Base-by-base conservation (phyloP, 768 basidiomycete genomes). In the Sarcodon sp. region DNA sequence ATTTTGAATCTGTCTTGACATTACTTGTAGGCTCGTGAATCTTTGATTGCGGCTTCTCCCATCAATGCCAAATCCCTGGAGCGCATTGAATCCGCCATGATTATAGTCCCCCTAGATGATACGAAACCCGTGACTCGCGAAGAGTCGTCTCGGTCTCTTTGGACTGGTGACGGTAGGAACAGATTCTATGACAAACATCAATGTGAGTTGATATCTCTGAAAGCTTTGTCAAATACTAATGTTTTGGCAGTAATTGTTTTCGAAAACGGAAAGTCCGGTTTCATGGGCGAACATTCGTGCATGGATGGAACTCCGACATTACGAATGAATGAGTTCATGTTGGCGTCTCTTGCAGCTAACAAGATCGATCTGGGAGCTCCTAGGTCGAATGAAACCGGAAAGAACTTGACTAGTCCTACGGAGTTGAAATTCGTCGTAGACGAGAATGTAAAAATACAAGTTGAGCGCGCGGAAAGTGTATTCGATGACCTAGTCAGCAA, bases 261-360 rank as follows among this genome's bases (percentile, higher is more conserved):
- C 59, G 89, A 91, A 50, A 91, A 92, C 55, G 96, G 91, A 43
- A 87, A 89, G 35, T 91, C 89, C 18, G 94, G 87, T 0, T 99
- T 98, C 75, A 68, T 90, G 0, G 87, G 87, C 35, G 83, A 87
- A 61, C 85, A 87, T 64, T 87, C 83, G 15, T 87, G 83, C 56
- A 80, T 85, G 83, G 93, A 98, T 59, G 94, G 94, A 15, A 98
- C 92, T 0, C 87, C 96, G 4, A 98, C 94, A 0, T 71, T 97
- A 32, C 83, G 96, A 43, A 66, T 97, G 74, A 97, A 96, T 69
- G 96, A 99, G 61, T 99, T 91, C 63, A 66, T 91, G 47, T 69
- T 97, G 44, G 88, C 79, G 11, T 74, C 83, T 0, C 68, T 97
- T 35, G 81, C 79, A 1, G 66, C 70, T 3, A 74, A 76, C 59